A percentile compares a stretch with the other conserved stretches of the same genome.
Conservation (phyloP, 257 asterid genomes). For the Anisodus tanguticus region DNA sequence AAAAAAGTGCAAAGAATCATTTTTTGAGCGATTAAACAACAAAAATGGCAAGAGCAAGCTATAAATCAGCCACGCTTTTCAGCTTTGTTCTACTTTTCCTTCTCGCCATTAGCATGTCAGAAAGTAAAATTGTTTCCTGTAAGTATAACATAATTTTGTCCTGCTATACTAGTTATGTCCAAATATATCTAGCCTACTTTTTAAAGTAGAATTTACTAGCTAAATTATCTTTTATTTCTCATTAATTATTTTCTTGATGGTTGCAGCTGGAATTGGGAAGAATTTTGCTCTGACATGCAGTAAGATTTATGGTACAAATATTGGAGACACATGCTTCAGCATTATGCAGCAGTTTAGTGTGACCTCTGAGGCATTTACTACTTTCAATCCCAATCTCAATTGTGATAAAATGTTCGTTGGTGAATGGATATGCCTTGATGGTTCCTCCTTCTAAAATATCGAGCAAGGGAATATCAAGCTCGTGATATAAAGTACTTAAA, state of each 20-base stretch:
- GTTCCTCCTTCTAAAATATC: not conserved
- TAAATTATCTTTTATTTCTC: not conserved
- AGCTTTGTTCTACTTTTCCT: not conserved
- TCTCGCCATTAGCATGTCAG: not conserved
- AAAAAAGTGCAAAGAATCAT: no score
- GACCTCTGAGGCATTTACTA: not conserved
- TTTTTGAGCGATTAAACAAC: not conserved
- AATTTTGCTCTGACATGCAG: not conserved
- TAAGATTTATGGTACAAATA: not conserved
- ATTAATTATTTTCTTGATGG: not conserved
- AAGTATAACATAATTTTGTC: not conserved
- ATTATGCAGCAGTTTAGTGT: not conserved
- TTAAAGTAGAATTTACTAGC: no score
- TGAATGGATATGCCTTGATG: not conserved
- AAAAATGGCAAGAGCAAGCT: not conserved
- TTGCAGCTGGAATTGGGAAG: not conserved
- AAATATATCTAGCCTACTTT: not conserved
- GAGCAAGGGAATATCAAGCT: not conserved
- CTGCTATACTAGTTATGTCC: not conserved
- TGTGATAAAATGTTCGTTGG: not conserved
- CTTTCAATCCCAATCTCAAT: slow-evolving; percentile 23
- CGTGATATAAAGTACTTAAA: not conserved
- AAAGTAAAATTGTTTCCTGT: not conserved
- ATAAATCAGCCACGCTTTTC: not conserved
- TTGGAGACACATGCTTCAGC: slow-evolving; percentile 21